Evolutionary conservation across 257 asterid genomes (phyloP).

Genomic region (Plectranthus barbatus): DNA sequence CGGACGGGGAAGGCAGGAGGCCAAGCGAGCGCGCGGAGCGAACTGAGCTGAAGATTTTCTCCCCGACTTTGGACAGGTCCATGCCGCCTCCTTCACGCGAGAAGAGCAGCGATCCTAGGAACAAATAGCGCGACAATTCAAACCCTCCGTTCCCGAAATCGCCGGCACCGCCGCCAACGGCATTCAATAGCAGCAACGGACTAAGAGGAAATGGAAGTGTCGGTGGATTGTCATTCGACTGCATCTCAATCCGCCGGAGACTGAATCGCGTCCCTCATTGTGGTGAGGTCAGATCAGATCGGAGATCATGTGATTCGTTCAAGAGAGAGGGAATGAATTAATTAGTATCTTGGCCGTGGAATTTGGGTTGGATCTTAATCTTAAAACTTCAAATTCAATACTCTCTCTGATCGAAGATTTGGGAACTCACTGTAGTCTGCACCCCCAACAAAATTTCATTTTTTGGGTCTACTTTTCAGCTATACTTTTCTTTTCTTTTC

Average conservation of each 20-base stretch:
- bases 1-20: constrained; percentile 59
- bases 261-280: constrained; percentile 30
- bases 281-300: constrained; percentile 49
- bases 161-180: constrained; percentile 37
- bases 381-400: too few species aligned
- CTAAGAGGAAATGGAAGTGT: constrained; percentile 69
- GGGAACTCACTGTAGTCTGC: too few species aligned
- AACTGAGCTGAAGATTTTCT: constrained; percentile 93
- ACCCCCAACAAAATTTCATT: too few species aligned
- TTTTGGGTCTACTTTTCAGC: too few species aligned
- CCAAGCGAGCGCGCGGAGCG: constrained; percentile 98
- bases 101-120: constrained; percentile 90
- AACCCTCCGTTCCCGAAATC: constrained; percentile 76
- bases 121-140: constrained; percentile 78
- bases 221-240: constrained; percentile 47
- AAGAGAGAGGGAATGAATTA: too few species aligned
- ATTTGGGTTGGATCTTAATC: too few species aligned
- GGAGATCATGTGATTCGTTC: constrained; percentile 21
- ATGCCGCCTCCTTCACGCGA: constrained; percentile 72
- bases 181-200: constrained; percentile 73
- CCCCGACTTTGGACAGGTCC: constrained; percentile 98
- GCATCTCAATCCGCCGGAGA: constrained; percentile 68
- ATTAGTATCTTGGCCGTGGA: too few species aligned
- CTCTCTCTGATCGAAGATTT: too few species aligned
- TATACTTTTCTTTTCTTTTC: too few species aligned